These are phyloP conservation scores for Noccaea bulbosa DNA, from an alignment of 345 rosid species.

Conservation along the genomic window DNA sequence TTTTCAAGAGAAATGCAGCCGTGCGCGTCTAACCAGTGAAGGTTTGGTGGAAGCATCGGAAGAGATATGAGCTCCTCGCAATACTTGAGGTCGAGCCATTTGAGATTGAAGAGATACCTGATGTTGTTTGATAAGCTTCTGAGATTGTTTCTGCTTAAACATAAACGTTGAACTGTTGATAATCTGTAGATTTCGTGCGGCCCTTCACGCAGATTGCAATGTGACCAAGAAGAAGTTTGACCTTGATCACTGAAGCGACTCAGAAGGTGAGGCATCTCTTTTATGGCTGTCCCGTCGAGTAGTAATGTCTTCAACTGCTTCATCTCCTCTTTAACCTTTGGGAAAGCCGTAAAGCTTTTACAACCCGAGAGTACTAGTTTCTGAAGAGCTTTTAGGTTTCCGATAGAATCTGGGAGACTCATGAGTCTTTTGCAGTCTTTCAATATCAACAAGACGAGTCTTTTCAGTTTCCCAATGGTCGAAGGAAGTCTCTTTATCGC, in stretches of 20 bases:
- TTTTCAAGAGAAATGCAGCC: constrained; percentile 29
- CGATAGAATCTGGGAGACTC: constrained; percentile 18
- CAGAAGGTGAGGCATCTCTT: background rate
- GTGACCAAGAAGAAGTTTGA: background rate
- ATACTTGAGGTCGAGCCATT: constrained; percentile 33
- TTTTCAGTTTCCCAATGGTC: background rate
- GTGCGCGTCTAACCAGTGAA: constrained; percentile 31
- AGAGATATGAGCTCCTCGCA: constrained; percentile 20
- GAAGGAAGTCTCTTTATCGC: constrained; percentile 31
- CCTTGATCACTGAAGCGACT: constrained; percentile 1
- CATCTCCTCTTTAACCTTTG: constrained; percentile 10
- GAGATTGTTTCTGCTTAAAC: background rate
- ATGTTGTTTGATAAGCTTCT: constrained; percentile 12
- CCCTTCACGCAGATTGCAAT: background rate
- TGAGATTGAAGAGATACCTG: constrained; percentile 23
- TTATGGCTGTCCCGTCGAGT: constrained; percentile 29
- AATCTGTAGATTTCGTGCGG: background rate
- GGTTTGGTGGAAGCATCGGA: constrained; percentile 36
- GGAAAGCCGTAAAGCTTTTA: constrained; percentile 3
- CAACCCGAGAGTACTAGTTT: constrained; percentile 32
- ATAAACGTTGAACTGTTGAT: constrained; percentile 33
- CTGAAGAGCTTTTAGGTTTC: constrained; percentile 27
- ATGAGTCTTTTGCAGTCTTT: constrained; percentile 7
- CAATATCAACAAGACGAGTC: constrained; percentile 8
- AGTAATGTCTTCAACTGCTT: constrained; percentile 30